Evolutionary conservation across 805 yeast species (phyloP).

Genomic region (Starmerella etchellsii): DNA sequence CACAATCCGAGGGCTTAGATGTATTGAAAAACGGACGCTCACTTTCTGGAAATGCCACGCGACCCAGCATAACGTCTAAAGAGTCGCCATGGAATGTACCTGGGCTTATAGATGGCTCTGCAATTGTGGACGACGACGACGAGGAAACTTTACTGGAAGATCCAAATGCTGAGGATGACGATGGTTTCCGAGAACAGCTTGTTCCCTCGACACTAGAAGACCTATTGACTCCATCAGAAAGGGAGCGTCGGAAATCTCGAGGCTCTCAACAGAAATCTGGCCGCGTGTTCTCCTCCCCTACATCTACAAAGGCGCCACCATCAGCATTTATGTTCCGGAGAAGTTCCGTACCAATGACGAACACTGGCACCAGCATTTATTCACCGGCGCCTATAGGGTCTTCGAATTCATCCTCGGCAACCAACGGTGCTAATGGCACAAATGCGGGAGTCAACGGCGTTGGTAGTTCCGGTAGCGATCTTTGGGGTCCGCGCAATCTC

Average conservation of each 20-base stretch:
- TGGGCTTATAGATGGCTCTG: conserved; percentile 23
- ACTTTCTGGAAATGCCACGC: too few species aligned
- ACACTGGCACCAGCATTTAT: not conserved
- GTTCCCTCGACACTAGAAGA: conserved; percentile 76
- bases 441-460: too few species aligned
- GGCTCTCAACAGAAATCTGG: conserved; percentile 14
- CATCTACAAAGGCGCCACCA: conserved; percentile 1
- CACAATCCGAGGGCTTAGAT: too few species aligned
- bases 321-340: conserved; percentile 4
- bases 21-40: too few species aligned
- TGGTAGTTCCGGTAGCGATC: not conserved
- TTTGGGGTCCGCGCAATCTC: conserved; percentile 8
- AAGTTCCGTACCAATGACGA: conserved; percentile 2
- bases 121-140: conserved; percentile 31
- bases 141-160: conserved; percentile 15
- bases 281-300: conserved; percentile 12
- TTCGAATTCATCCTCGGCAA: too few species aligned
- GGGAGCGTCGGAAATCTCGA: conserved; percentile 55
- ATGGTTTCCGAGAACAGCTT: conserved; percentile 53
- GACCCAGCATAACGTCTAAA: too few species aligned
- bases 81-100: not conserved
- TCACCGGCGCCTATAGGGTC: too few species aligned
- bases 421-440: too few species aligned
- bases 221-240: conserved; percentile 67
- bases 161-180: conserved; percentile 29